A percentile compares a stretch with the other conserved stretches of the same genome.
phyloP scores from a whole-genome alignment of 2,329 filamentous ascomycete genomes.

The Aspergillus texensis region DNA sequence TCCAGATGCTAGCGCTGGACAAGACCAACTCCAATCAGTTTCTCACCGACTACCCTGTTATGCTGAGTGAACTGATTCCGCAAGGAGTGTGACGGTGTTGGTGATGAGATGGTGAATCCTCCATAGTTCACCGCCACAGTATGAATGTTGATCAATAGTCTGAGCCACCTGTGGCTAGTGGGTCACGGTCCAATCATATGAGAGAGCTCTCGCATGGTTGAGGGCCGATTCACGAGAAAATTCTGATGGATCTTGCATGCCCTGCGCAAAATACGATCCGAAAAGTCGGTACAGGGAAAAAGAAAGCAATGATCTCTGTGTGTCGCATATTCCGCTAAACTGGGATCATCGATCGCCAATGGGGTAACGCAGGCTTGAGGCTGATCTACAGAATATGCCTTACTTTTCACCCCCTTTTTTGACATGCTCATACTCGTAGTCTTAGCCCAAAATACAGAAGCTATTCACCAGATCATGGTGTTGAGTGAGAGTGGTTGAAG shows the following conservation, averaged over 20 bases:
- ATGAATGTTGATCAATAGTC: conserved; percentile 8
- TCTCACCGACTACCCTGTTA: neutral
- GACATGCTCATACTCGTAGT: neutral
- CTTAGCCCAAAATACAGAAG: neutral
- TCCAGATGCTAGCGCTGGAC: neutral
- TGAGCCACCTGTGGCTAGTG: conserved; percentile 22
- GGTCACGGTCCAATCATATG: conserved; percentile 2
- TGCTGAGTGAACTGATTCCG: neutral
- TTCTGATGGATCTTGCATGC: conserved; percentile 21
- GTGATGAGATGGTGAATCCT: neutral
- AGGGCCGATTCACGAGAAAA: conserved; percentile 6
- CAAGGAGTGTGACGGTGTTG: neutral
- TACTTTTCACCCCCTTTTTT: neutral
- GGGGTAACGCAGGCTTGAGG: neutral
- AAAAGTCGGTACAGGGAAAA: neutral
- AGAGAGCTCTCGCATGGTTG: neutral
- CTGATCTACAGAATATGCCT: neutral
- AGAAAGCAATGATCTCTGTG: neutral
- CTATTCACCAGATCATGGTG: neutral
- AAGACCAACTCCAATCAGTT: neutral
- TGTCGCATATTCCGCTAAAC: neutral
- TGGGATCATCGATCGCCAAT: neutral
- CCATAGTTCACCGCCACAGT: conserved; percentile 21
- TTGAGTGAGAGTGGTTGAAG: too few relatives aligned
- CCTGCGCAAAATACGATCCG: conserved; percentile 1